These are phyloP conservation scores for Asterophora lycoperdoides DNA, from an alignment of 768 basidiomycete species.

Conservation along the genomic window DNA sequence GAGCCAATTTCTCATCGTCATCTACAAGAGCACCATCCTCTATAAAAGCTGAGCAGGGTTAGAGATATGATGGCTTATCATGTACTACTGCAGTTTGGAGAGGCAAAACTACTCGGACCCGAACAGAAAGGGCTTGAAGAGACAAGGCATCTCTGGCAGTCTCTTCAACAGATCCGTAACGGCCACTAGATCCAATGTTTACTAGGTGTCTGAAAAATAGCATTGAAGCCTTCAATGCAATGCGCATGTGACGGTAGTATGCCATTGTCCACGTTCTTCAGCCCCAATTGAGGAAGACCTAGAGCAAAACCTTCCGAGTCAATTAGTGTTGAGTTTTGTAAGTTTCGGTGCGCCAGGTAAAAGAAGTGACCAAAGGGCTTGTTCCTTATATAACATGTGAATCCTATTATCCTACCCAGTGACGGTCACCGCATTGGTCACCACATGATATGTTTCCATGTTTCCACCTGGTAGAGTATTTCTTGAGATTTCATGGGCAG, in stretches of 20 bases:
- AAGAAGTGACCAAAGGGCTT: no score
- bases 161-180: not conserved
- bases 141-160: not conserved
- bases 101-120: not conserved
- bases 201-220: no score
- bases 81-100: not conserved
- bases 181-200: not conserved
- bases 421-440: no score
- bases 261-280: no score
- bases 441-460: conserved; percentile 3
- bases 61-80: not conserved
- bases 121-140: not conserved
- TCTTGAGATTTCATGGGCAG: not conserved
- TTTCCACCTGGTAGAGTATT: conserved; percentile 2
- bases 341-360: no score
- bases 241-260: no score
- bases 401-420: no score
- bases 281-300: no score
- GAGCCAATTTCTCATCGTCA: not conserved
- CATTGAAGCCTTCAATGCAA: no score
- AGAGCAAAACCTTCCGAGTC: no score
- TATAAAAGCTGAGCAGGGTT: not conserved
- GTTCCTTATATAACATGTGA: no score
- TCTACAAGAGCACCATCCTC: not conserved
- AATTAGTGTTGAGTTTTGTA: no score